phyloP scores from a whole-genome alignment of 208 protist genomes.

The Trypanosoma melophagium region DNA sequence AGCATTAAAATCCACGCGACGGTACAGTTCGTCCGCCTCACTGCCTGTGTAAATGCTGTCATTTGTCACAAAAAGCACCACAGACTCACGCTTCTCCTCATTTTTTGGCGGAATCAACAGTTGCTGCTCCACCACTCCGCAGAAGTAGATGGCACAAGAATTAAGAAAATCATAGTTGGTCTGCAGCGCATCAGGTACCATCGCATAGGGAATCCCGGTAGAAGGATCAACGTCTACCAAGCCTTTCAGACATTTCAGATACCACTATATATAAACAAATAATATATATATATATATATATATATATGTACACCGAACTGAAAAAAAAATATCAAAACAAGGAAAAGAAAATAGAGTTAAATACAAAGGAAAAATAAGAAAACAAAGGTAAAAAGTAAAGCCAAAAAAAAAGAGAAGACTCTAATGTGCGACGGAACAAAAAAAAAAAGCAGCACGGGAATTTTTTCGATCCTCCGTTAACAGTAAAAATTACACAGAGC shows the following conservation, averaged over 20 bases:
- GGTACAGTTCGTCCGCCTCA: slow-evolving; percentile 5
- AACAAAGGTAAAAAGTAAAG: neutral
- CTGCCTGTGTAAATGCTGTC: slow-evolving; percentile 5
- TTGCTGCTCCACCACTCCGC: neutral
- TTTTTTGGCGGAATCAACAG: neutral
- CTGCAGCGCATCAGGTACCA: slow-evolving; percentile 6
- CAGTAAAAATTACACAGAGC: too few species aligned
- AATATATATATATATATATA: slow-evolving; percentile 5
- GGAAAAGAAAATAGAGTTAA: neutral
- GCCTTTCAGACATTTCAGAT: neutral
- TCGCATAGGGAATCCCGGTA: neutral
- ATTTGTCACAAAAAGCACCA: slow-evolving; percentile 6
- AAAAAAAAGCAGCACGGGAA: neutral
- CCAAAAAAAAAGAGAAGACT: slow-evolving; percentile 5
- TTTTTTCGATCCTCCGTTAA: too few species aligned
- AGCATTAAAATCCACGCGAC: neutral
- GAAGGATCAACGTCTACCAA: neutral
- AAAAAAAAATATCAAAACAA: neutral
- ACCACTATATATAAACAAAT: neutral
- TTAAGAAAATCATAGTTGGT: slow-evolving; percentile 11
- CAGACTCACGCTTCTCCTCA: neutral
- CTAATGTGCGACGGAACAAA: neutral
- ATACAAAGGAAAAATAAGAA: slow-evolving; percentile 1
- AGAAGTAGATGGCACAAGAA: slow-evolving; percentile 11
- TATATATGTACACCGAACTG: neutral